Conservation (phyloP, 768 basidiomycete species). For the Strobilomyces confusus region DNA sequence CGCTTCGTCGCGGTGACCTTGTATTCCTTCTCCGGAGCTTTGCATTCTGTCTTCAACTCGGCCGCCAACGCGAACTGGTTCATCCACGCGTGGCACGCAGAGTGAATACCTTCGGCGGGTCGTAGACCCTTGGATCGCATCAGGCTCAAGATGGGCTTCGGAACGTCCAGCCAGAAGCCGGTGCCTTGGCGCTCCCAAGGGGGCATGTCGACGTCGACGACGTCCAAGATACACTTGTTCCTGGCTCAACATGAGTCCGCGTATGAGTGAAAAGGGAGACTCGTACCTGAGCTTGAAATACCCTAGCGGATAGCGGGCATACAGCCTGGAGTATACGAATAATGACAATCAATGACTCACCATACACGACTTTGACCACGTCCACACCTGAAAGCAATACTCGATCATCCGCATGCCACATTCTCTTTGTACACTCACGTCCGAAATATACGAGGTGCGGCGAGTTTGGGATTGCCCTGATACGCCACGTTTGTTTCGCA, state of each 20-base stretch:
- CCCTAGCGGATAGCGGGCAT: conserved; percentile 38
- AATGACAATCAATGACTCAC: conserved; percentile 34
- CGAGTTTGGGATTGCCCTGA: conserved; percentile 58
- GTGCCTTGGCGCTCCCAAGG: conserved; percentile 71
- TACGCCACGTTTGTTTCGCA: conserved; percentile 70
- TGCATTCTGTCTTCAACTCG: conserved; percentile 82
- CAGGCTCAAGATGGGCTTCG: conserved; percentile 46
- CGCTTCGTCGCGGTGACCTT: conserved; percentile 45
- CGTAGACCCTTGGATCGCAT: conserved; percentile 54
- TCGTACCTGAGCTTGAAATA: conserved; percentile 75
- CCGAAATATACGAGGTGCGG: conserved; percentile 66
- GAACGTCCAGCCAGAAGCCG: conserved; percentile 80
- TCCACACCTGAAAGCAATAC: conserved; percentile 45
- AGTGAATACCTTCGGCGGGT: conserved; percentile 78
- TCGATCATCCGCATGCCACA: background rate
- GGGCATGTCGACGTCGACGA: conserved; percentile 73
- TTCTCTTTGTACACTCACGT: conserved; percentile 39
- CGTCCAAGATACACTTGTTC: conserved; percentile 63
- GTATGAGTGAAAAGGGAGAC: background rate
- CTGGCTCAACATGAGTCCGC: conserved; percentile 31
- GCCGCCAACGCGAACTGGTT: conserved; percentile 67
- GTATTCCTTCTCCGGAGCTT: conserved; percentile 72
- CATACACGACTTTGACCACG: conserved; percentile 68
- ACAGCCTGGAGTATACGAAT: background rate
- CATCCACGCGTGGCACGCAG: conserved; percentile 79